Evolutionary conservation across 441 rosid species (phyloP).

Genomic region (Erodium chrysanthum): DNA sequence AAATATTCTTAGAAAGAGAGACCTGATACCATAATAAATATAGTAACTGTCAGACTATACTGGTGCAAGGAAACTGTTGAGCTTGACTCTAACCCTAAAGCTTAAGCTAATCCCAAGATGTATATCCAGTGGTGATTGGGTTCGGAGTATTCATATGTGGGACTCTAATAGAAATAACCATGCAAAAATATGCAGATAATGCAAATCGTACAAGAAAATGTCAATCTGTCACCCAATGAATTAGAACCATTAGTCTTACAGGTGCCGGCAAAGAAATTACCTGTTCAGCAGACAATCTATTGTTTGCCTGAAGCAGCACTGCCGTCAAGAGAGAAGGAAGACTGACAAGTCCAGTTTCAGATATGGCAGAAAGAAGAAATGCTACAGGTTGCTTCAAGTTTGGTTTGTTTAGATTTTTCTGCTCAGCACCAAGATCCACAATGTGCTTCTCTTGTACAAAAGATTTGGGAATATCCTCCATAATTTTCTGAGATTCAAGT

Average conservation of each 20-base stretch:
- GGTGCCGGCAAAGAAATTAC: slow-evolving; percentile 24
- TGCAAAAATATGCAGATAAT: not conserved
- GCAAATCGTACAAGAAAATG: not conserved
- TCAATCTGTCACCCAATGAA: slow-evolving; percentile 6
- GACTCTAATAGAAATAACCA: not conserved
- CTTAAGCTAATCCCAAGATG: not conserved
- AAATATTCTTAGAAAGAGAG: not conserved
- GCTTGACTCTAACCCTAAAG: not conserved
- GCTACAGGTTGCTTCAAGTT: slow-evolving; percentile 37
- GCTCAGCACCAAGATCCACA: slow-evolving; percentile 22
- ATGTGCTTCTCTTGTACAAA: slow-evolving; percentile 15
- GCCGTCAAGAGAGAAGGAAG: slow-evolving; percentile 72
- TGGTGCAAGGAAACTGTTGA: not conserved
- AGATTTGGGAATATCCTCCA: slow-evolving; percentile 18
- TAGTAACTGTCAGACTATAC: not conserved
- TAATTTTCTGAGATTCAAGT: slow-evolving; percentile 23
- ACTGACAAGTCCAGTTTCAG: slow-evolving; percentile 70
- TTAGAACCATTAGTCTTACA: not conserved
- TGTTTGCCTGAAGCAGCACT: slow-evolving; percentile 66
- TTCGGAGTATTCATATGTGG: not conserved
- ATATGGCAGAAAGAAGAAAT: slow-evolving; percentile 58
- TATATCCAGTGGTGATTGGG: not conserved
- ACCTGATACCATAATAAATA: not conserved
- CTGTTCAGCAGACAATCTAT: slow-evolving; percentile 53
- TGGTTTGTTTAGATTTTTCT: slow-evolving; percentile 20